These are phyloP conservation scores for Cladorrhinum samala DNA, from an alignment of 495 filamentous ascomycete genomes.

Conservation along the genomic window DNA sequence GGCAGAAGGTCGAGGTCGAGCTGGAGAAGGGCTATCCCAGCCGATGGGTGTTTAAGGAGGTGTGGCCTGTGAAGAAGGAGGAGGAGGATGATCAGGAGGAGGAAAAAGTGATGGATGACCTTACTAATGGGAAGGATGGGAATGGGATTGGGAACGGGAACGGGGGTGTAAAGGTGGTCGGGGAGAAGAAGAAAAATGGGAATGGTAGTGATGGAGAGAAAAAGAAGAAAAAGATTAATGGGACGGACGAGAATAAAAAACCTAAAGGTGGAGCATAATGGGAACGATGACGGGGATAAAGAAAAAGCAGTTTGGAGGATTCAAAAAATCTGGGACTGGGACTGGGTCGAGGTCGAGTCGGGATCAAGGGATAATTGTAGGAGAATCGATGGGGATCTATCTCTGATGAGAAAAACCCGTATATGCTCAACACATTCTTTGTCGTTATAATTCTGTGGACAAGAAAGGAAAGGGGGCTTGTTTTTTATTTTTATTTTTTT, in stretches of 20 bases:
- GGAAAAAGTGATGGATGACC: not conserved
- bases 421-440: no score
- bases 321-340: not conserved
- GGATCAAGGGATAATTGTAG: no score
- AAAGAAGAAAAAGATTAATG: not conserved
- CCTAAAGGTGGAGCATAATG: not conserved
- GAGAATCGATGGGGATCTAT: no score
- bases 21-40: not conserved
- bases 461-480: no score
- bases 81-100: not conserved
- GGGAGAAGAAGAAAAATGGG: not conserved
- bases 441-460: no score
- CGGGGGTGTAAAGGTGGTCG: not conserved
- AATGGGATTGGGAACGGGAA: not conserved
- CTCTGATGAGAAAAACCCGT: no score
- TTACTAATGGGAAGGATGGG: not conserved
- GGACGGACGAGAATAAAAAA: not conserved
- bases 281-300: not conserved
- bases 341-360: no score
- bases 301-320: not conserved
- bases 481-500: no score
- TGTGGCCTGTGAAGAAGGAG: not conserved
- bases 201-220: no score
- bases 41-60: not conserved
- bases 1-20: slow-evolving; percentile 48